Evolutionary conservation across 2,329 filamentous ascomycete genomes (phyloP).

Genomic region (Alternaria gaisen): DNA sequence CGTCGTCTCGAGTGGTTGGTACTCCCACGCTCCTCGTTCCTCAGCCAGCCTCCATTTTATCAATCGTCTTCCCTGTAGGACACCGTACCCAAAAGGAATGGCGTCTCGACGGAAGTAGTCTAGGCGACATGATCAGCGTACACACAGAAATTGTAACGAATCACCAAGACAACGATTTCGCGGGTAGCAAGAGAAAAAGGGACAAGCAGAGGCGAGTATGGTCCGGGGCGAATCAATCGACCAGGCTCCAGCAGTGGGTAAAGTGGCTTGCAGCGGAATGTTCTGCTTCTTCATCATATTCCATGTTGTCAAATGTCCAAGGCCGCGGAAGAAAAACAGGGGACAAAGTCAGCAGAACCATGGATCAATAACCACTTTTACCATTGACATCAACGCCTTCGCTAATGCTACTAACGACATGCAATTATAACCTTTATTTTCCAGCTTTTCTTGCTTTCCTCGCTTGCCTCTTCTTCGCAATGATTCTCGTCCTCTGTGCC

Average conservation of each 20-base stretch:
- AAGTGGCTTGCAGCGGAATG: not conserved
- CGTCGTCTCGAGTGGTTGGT: not conserved
- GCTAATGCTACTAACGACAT: slow-evolving; percentile 21
- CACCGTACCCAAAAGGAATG: not conserved
- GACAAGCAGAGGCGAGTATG: not conserved
- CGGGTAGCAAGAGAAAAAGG: not conserved
- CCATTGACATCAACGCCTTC: slow-evolving; percentile 17
- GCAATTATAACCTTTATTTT: slow-evolving; percentile 52
- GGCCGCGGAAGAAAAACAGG: not conserved
- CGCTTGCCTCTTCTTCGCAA: slow-evolving; percentile 83
- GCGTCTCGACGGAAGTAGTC: not conserved
- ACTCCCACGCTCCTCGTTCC: not conserved
- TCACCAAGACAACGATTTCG: not conserved
- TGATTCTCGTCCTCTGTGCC: slow-evolving; percentile 76
- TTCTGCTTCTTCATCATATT: not conserved
- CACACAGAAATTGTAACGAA: not conserved
- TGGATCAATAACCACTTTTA: not conserved
- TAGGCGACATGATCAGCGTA: not conserved
- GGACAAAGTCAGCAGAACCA: not conserved
- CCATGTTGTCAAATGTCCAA: not conserved
- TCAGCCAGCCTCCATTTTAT: not conserved
- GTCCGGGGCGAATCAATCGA: not conserved
- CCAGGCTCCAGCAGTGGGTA: not conserved
- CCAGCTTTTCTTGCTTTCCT: slow-evolving; percentile 67
- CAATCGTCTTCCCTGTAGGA: not conserved